Evolutionary conservation across 495 filamentous ascomycete species (phyloP), one percentile per base, ranked within the genome.

Genomic region (Talaromyces trachyspermus): DNA sequence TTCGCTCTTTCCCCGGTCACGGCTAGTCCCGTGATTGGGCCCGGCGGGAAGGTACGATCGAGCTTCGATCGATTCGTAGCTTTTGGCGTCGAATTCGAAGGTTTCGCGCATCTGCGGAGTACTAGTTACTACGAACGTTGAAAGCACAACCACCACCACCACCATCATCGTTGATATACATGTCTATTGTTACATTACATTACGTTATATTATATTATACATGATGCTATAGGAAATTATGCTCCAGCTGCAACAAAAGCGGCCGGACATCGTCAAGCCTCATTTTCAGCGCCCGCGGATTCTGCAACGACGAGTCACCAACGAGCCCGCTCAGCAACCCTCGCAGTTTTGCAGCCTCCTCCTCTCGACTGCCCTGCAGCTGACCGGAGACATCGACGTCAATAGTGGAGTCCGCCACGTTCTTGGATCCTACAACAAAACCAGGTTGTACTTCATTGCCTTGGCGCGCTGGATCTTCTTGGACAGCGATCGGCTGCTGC

Each of bases 401-500:
- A 27, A 79, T 60, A 15, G 63, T 65, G 12, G 57, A 54, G n/a
- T 65, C 64, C 4, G 61, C 63, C 5, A 75, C 17, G 48, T 78
- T 76, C 42, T 69, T 74, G 12, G 78, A 64, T 1, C 90, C 90
- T 8, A 92, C 68, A 18, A 89, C 80, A 36, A 86, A 75, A 94
- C 80, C 39, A 88, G 57, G 41, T 83, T 83, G 54, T 90, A 94
- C 24, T 80, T 78, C 66, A 83, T 85, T 42, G 64, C 65, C 53
- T 80, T 88, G 5, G 89, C 89, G 47, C 82, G 76, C 9, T 71
- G 68, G 39, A 89, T 70, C 66, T 95, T 95, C 61, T 80, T 79
- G 2, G 65, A 58, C 22, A 95, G 55, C 0, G 75, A 71, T 43
- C 80, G 73, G 11, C 66, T 63, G 48, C 77, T 81, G 49, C 69